Conservation (phyloP, 495 filamentous ascomycete genomes). For the Hypoxylon lienhwacheense region DNA sequence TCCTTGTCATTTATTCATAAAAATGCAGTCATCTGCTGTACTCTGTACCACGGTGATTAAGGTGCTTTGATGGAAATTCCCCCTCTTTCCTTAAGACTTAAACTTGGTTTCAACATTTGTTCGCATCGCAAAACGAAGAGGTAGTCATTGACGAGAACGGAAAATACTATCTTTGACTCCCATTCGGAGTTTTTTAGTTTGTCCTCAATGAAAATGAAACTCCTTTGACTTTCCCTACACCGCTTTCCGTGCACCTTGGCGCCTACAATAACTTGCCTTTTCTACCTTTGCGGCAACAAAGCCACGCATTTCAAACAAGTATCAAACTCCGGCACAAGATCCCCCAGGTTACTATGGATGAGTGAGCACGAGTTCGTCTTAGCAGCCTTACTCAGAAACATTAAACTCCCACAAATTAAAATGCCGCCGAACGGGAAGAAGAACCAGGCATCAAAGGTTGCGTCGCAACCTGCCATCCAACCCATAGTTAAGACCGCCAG, state of each 20-base stretch:
- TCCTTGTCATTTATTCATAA: no score
- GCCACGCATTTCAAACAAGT: constrained; percentile 34
- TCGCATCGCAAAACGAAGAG: constrained; percentile 23
- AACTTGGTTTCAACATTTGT: constrained; percentile 10
- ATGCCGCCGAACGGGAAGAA: constrained; percentile 35
- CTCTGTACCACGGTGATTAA: constrained; percentile 7
- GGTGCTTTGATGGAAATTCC: constrained; percentile 23
- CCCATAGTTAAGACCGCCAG: constrained; percentile 22
- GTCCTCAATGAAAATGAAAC: constrained; percentile 35
- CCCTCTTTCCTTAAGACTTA: constrained; percentile 8
- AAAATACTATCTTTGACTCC: constrained; percentile 35
- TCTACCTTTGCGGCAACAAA: constrained; percentile 27
- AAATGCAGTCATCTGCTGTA: not conserved
- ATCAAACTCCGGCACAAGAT: constrained; percentile 15
- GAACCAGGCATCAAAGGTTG: constrained; percentile 10
- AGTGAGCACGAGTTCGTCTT: constrained; percentile 10
- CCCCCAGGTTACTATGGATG: constrained; percentile 33
- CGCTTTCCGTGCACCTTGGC: constrained; percentile 28
- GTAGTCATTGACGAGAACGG: constrained; percentile 35
- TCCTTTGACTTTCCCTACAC: constrained; percentile 36
- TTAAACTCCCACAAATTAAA: constrained; percentile 13
- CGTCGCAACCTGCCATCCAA: constrained; percentile 12
- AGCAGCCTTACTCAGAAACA: no score
- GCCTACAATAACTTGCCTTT: constrained; percentile 7
- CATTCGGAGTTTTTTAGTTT: constrained; percentile 12